phyloP scores from a whole-genome alignment of 1,284 basidiomycete genomes.

The Pascua guehoae region DNA sequence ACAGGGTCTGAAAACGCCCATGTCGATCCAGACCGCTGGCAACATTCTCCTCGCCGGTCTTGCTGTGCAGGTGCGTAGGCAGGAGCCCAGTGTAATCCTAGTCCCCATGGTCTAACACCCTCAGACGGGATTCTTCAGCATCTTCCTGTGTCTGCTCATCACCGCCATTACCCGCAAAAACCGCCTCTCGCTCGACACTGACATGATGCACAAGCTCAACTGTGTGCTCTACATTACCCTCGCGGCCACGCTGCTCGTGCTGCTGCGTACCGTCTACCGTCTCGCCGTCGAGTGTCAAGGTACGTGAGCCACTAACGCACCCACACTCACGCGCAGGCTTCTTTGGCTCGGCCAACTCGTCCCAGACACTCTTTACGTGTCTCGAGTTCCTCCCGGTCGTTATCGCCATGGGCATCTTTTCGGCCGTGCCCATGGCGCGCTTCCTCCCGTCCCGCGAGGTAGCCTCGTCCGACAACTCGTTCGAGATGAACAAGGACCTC shows the following conservation, averaged over 20 bases:
- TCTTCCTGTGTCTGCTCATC: slow-evolving; percentile 5
- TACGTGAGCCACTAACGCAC: slow-evolving; percentile 11
- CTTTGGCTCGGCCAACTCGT: slow-evolving; percentile 40
- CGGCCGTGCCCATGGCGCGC: slow-evolving; percentile 16
- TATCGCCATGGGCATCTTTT: slow-evolving; percentile 41
- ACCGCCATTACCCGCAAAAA: slow-evolving; percentile 4
- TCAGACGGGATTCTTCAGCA: slow-evolving; percentile 14
- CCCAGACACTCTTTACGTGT: slow-evolving; percentile 44
- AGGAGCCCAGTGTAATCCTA: no score
- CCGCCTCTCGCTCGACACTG: background rate
- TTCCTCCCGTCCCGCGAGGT: slow-evolving; percentile 11
- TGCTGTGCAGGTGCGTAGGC: slow-evolving; percentile 39
- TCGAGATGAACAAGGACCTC: background rate
- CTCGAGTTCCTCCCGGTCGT: slow-evolving; percentile 50
- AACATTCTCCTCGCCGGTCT: slow-evolving; percentile 50
- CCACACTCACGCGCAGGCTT: slow-evolving; percentile 25
- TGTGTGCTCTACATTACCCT: slow-evolving; percentile 7
- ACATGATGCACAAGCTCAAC: background rate
- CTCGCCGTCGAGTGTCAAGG: slow-evolving; percentile 50
- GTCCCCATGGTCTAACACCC: background rate
- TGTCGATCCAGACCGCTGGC: slow-evolving; percentile 44
- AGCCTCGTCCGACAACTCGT: background rate
- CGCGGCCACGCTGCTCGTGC: slow-evolving; percentile 21
- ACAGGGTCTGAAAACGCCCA: slow-evolving; percentile 21
- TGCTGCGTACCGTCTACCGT: slow-evolving; percentile 48